Base-by-base conservation (phyloP, 164 flowering plant species). In the Piper betle region DNA sequence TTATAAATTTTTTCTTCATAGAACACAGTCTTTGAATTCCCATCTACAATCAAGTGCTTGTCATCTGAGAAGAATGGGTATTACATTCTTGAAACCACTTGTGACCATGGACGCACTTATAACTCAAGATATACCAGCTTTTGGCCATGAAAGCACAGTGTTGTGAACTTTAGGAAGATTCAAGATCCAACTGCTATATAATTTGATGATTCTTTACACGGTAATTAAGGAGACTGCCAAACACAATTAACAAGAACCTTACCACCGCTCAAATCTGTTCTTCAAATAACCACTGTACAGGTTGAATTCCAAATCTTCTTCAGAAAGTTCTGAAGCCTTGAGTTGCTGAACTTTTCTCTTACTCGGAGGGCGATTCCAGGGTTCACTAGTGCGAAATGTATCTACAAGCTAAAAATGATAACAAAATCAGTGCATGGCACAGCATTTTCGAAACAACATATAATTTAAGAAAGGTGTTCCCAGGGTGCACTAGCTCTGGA, bases 191-290 rank as follows among this genome's bases (percentile, higher is more conserved):
- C 33, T 25, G 33, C 33, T 25, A 25, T 25, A 25, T 25, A 25
- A 25, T 25, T 25, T 25, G 33, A 25, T 0, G 33, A 25, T 25
- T 25, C 33, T 0, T 25, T 25, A 25, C 33, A 25, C 33, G 33
- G 33, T 25, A 25, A 25, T 25, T 25, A 25, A 25, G 25, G 33
- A 17, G 58, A 17, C 25, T 55, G 18, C 58, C 5, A n/a, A n/a
- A 38, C 39, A 15, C 15, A 37, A 57, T 57, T 37, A 39, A 39
- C 15, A 37, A 15, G 38, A 33, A 40, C 5, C 64, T 54, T 59
- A 71, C 91, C 87, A 80, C 38, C 82, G 79, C 5, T 68, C 39
- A 75, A 85, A 85, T 64, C 84, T 74, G 61, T 69, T 73, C 19
- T 37, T 48, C 66, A 81, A 70, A 71, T 76, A 85, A 33, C 69